These are phyloP conservation scores for Annulohypoxylon truncatum DNA, from an alignment of 2,329 filamentous ascomycete genomes.

Conservation along the genomic window DNA sequence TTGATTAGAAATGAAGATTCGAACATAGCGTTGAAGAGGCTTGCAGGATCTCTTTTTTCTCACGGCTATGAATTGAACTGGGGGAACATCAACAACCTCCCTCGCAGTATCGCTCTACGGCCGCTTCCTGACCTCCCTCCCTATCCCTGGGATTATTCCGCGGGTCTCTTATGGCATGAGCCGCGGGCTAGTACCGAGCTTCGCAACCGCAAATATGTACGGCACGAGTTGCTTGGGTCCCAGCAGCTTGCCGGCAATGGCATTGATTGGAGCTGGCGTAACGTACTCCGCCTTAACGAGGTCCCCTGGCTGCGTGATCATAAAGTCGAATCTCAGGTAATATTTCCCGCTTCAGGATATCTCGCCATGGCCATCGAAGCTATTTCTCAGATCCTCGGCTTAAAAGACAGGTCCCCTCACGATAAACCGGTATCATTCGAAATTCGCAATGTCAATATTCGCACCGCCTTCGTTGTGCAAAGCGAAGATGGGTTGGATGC, in stretches of 20 bases:
- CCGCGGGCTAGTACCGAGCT: conserved; percentile 27
- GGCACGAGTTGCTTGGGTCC: conserved; percentile 37
- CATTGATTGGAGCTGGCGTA: conserved; percentile 38
- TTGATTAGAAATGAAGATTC: background rate
- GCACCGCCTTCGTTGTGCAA: conserved; percentile 1
- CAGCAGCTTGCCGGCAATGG: conserved; percentile 19
- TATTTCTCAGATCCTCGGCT: conserved; percentile 17
- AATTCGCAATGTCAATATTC: conserved; percentile 20
- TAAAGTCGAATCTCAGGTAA: conserved; percentile 27
- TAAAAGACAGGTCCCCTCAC: background rate
- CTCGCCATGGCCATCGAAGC: conserved; percentile 40
- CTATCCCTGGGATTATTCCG: conserved; percentile 54
- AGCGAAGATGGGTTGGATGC: background rate
- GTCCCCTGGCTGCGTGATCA: conserved; percentile 41
- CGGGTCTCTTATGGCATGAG: conserved; percentile 19
- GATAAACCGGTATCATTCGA: background rate
- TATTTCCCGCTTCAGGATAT: conserved; percentile 41
- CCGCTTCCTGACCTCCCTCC: conserved; percentile 36
- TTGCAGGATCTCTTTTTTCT: conserved; percentile 20
- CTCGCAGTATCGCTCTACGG: background rate
- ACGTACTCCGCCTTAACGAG: conserved; percentile 30
- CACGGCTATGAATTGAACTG: conserved; percentile 17
- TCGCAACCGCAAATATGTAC: conserved; percentile 16
- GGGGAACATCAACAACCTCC: background rate
- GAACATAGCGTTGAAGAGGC: conserved; percentile 7